These are phyloP conservation scores for Clonostachys byssicola DNA, from an alignment of 2,329 filamentous ascomycete species.

Conservation along the genomic window DNA sequence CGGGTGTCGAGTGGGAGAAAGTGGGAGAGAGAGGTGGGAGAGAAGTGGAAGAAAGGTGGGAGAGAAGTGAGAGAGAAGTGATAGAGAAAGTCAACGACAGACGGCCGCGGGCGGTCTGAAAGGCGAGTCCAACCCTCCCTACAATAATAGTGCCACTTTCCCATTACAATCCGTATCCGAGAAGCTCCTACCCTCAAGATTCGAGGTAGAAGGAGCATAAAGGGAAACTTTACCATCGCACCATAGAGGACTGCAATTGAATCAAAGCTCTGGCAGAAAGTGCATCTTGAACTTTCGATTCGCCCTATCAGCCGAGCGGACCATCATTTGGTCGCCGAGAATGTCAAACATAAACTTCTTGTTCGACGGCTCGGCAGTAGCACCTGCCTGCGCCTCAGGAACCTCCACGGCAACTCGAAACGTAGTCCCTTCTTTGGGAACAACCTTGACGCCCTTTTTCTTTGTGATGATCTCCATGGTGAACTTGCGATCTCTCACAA, in stretches of 20 bases:
- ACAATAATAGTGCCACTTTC: too few relatives aligned
- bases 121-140: too few relatives aligned
- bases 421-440: slow-evolving; percentile 87
- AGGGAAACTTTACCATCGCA: background rate
- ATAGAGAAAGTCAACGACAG: too few relatives aligned
- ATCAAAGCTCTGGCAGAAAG: slow-evolving; percentile 67
- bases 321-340: slow-evolving; percentile 80
- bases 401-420: slow-evolving; percentile 71
- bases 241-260: background rate
- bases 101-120: too few relatives aligned
- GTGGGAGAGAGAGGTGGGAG: too few relatives aligned
- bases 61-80: too few relatives aligned
- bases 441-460: slow-evolving; percentile 65
- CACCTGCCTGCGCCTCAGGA: slow-evolving; percentile 11
- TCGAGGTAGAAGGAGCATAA: background rate
- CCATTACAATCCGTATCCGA: too few relatives aligned
- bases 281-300: slow-evolving; percentile 91
- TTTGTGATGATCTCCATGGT: slow-evolving; percentile 80
- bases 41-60: too few relatives aligned
- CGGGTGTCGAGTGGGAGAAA: too few relatives aligned
- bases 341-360: slow-evolving; percentile 71
- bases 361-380: background rate
- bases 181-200: too few relatives aligned
- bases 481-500: slow-evolving; percentile 83
- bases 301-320: slow-evolving; percentile 76